Evolutionary conservation across 2,329 filamentous ascomycete genomes (phyloP), one percentile per base, ranked within the genome.

Genomic region (Xylariaceae sp.): DNA sequence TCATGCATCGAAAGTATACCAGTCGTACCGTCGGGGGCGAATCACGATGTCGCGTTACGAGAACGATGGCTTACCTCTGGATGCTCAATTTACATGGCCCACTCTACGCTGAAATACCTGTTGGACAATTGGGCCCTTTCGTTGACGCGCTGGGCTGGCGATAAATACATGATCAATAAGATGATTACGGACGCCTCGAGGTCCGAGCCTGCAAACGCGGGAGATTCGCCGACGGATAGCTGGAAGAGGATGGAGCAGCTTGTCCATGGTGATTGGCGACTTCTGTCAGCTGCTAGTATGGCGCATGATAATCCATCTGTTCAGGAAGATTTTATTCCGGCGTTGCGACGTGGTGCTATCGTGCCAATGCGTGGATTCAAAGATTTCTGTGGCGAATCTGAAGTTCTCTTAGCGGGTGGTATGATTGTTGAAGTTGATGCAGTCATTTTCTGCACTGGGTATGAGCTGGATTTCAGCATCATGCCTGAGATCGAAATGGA

Each of bases 401-500:
- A 54, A 44, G 54, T 62, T 5, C 5, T 60, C 10, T 45, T 63
- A 7, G 47, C 49, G 6, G 58, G 60, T 12, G 55, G 42, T 11
- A 50, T 49, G 1, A 36, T 48, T 5, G 14, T 60, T 6, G 55
- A 60, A 31, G 56, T 58, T 10, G 61, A 63, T 17, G 60, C 45
- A 1, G 61, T 62, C 11, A 56, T 62, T 14, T 59, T 62, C 18
- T 63, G 61, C 14, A 62, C 59, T 1, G 59, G 61, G 12, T 63
- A 63, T 45, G 46, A 54, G 1, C 31, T 54, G 5, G 59, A 63
- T 46, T 58, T 58, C 16, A 50, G 44, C 36, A 55, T 63, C 28
- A 57, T 63, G 54, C 61, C 61, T 6, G 60, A 62, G 36, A 31
- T 62, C 12, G 59, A 62, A 28, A 60, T 62, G 53, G 53, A 63